A percentile compares a stretch with the other conserved stretches of the same genome.
These are phyloP conservation scores for Sordaria brevicollis DNA, from an alignment of 495 filamentous ascomycete species.

Conservation along the genomic window DNA sequence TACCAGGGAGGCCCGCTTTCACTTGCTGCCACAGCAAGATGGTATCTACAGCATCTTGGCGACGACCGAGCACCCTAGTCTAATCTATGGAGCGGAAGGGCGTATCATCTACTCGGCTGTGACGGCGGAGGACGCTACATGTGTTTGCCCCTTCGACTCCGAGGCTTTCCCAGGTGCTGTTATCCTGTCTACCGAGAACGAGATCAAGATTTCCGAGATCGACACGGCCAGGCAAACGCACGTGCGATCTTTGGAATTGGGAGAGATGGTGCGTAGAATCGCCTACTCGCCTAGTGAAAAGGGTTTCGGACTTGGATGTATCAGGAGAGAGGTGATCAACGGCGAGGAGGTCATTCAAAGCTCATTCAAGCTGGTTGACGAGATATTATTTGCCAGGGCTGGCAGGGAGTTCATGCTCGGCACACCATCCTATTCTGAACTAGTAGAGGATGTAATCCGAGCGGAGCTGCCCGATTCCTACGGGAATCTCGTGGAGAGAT, in stretches of 20 bases:
- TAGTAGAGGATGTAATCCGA: constrained; percentile 76
- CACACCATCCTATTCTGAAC: constrained; percentile 53
- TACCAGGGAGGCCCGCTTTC: constrained; percentile 71
- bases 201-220: constrained; percentile 72
- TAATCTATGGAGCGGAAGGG: constrained; percentile 84
- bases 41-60: constrained; percentile 75
- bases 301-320: constrained; percentile 78
- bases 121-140: constrained; percentile 78
- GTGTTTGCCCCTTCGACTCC: constrained; percentile 71
- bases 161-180: constrained; percentile 73
- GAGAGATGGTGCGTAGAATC: constrained; percentile 77
- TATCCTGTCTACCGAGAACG: constrained; percentile 62
- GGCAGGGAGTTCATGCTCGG: constrained; percentile 32
- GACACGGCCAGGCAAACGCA: constrained; percentile 83
- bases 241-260: constrained; percentile 64
- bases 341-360: constrained; percentile 40
- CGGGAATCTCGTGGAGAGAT: constrained; percentile 61
- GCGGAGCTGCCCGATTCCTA: constrained; percentile 57
- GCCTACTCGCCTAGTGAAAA: constrained; percentile 73
- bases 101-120: constrained; percentile 88
- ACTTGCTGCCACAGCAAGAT: constrained; percentile 54
- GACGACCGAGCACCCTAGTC: constrained; percentile 82
- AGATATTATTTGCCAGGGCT: constrained; percentile 36
- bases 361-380: constrained; percentile 43
- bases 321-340: constrained; percentile 46